Evolutionary conservation across 495 filamentous ascomycete genomes (phyloP).

Genomic region (Penicillium riverlandense): DNA sequence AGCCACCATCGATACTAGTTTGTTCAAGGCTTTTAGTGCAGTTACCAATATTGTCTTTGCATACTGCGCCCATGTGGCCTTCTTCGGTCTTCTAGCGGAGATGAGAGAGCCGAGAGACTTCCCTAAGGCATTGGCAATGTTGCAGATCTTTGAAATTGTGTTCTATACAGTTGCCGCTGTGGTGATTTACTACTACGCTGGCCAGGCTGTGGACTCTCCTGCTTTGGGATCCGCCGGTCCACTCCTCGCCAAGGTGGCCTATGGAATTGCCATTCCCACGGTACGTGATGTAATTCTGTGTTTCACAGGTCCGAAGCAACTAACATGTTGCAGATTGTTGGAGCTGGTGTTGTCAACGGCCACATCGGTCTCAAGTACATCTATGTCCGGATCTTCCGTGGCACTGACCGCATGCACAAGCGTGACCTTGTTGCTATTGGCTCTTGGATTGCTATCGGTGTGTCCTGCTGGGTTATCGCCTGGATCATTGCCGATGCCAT

Average conservation of each 20-base stretch:
- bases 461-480: slow-evolving; percentile 52
- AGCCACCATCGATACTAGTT: slow-evolving; percentile 20
- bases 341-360: slow-evolving; percentile 51
- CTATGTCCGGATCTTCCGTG: slow-evolving; percentile 52
- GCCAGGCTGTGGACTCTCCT: slow-evolving; percentile 56
- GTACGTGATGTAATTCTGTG: slow-evolving; percentile 8
- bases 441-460: slow-evolving; percentile 51
- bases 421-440: slow-evolving; percentile 34
- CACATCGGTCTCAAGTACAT: slow-evolving; percentile 55
- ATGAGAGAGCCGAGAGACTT: slow-evolving; percentile 63
- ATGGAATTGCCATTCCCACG: slow-evolving; percentile 72
- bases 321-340: slow-evolving; percentile 13
- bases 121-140: slow-evolving; percentile 56
- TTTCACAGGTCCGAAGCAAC: too few relatives aligned
- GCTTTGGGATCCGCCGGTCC: slow-evolving; percentile 61
- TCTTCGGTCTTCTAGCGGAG: slow-evolving; percentile 73
- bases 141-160: slow-evolving; percentile 56
- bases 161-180: slow-evolving; percentile 63
- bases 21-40: slow-evolving; percentile 33
- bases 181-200: slow-evolving; percentile 68
- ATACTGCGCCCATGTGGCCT: slow-evolving; percentile 59
- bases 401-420: slow-evolving; percentile 52
- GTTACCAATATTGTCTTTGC: slow-evolving; percentile 49
- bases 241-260: slow-evolving; percentile 58
- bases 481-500: slow-evolving; percentile 70